Evolutionary conservation across 345 rosid genomes (phyloP), one percentile per base, ranked within the genome.

Genomic region (Passiflora organensis): DNA sequence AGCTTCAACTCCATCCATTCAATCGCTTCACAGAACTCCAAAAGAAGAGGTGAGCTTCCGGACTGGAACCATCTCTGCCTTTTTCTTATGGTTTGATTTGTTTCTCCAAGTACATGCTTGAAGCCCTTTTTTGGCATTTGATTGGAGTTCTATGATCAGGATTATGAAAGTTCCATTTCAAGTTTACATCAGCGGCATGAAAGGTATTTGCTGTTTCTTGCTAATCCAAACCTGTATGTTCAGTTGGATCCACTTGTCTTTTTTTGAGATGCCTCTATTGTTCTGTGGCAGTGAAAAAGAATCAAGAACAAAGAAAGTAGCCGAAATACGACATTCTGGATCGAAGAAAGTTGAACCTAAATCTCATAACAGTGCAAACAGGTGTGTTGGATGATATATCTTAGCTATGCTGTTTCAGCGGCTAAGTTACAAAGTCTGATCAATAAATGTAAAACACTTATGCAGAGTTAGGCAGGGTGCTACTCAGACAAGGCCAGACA

Each of bases 201-300:
- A 70, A 81, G 93, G 97, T 90, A 78, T 25, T 53, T 46, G 4
- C 15, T 47, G 12, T 46, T 64, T 47, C 41, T 62, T 50, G 54
- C 54, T 51, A 52, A 17, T 24, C 51, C 21, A 41, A 17, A 51
- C 44, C 43, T 47, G 47, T 37, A 16, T 62, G 15, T 23, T 65
- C 54, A 38, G 28, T 19, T 49, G 23, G 25, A 38, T 58, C 14
- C 41, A 38, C 41, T 9, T 32, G 10, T 50, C 54, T 1, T 17
- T 23, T 45, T 43, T 38, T 56, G 19, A 38, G 53, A 56, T 58
- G 58, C 20, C 46, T 23, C 14, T 59, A 21, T 62, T 55, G 6
- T 55, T 66, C 51, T 62, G 25, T 76, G 48, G 53, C 72, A 83
- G 95, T 68, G 71, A 53, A 58, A 77, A 67, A 60, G 78, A 77